Evolutionary conservation across 2,329 filamentous ascomycete genomes (phyloP), one percentile per base, ranked within the genome.

Genomic region (Escovopsis sp.): DNA sequence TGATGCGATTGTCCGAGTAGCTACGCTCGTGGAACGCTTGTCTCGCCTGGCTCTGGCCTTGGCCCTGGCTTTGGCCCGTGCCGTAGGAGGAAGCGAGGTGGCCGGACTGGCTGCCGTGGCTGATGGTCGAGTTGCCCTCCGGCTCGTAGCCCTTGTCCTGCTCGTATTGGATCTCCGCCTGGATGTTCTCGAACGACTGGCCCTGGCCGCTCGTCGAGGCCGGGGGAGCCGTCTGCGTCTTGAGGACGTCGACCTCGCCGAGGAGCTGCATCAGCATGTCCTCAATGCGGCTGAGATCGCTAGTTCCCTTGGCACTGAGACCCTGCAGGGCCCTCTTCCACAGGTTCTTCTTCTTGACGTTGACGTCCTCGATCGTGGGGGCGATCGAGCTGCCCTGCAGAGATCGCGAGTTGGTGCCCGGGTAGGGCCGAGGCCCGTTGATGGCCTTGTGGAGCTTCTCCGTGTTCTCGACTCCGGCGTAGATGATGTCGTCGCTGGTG

Each of bases 311-410:
- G 51, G 80, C 72, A 47, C 85, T 85, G 34, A 98, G 65, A 3
- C 87, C 87, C 53, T 92, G 88, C 34, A 98, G 66, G n/a, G 90
- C 90, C 42, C 88, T 77, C 48, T 80, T 82, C 62, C 96, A 90
- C n/a, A 98, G 72, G 51, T 85, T 94, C 58, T 85, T 82, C 52
- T 85, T 86, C 70, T 94, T 94, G 31, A 71, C 67, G 16, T 78
- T 65, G 16, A 64, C 48, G 37, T 76, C 72, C 27, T 77, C 72
- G 32, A 58, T 48, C 0, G 62, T 69, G 33, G 68, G 69, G 4
- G 65, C 60, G 42, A 72, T 68, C 8, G 72, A 76, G 15, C 58
- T 58, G 34, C 62, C 70, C 40, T 71, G 68, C 18, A 73, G 47
- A 4, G 72, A 75, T 39, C 79, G 72, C 17, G 77, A 62, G 10